Percentiles rank a stretch among this genome's conserved stretches.
These are phyloP conservation scores for Penicillium egyptiacum DNA, from an alignment of 495 filamentous ascomycete genomes.

Conservation along the genomic window DNA sequence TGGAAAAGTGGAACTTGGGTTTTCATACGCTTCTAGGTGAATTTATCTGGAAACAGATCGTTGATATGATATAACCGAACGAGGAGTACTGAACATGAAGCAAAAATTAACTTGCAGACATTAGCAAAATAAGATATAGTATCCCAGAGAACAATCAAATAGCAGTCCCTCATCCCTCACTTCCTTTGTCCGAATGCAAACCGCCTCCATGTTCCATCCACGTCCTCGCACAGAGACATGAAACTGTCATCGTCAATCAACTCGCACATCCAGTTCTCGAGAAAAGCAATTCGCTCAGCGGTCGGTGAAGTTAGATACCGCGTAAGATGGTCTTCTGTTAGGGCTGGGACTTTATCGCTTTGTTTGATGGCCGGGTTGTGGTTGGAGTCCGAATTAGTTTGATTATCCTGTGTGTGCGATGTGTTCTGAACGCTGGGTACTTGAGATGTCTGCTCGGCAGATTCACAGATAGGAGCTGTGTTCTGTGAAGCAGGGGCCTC, in stretches of 20 bases:
- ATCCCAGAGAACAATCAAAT: background rate
- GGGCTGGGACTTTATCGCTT: background rate
- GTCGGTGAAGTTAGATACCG: slow-evolving; percentile 35
- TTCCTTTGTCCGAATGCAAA: slow-evolving; percentile 39
- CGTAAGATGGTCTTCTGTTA: slow-evolving; percentile 32
- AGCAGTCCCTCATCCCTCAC: background rate
- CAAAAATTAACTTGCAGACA: too few species aligned
- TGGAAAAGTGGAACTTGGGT: too few species aligned
- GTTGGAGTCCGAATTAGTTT: background rate
- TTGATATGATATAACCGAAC: background rate
- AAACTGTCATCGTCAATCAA: slow-evolving; percentile 48
- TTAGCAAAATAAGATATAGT: background rate
- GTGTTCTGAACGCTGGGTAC: background rate
- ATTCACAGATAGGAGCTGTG: background rate
- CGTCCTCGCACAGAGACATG: slow-evolving; percentile 41
- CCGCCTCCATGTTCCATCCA: slow-evolving; percentile 46
- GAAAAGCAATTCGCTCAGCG: slow-evolving; percentile 32
- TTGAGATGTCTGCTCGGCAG: background rate
- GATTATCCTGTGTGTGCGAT: background rate
- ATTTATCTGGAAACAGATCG: too few species aligned
- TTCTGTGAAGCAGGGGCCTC: background rate
- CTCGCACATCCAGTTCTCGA: slow-evolving; percentile 48
- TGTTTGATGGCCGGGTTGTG: background rate
- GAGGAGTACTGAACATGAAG: too few species aligned
- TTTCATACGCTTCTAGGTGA: too few species aligned